Evolutionary conservation across 176 grass and related monocot genomes (phyloP).

Genomic region (Musa acuminata): DNA sequence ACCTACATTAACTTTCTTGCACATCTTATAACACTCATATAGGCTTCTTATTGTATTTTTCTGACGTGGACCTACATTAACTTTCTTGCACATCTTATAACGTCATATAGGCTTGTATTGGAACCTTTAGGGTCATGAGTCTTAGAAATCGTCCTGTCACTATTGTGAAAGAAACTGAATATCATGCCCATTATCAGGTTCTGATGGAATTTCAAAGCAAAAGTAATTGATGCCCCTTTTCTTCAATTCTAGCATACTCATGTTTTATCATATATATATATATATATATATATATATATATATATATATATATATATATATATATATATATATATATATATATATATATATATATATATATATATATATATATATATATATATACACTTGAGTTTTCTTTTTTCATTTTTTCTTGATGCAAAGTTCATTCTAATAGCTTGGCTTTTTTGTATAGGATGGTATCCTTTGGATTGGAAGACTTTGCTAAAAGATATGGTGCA

Average conservation of each 20-base stretch:
- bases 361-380: no score
- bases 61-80: no score
- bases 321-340: no score
- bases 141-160: neutral
- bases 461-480: slow-evolving; percentile 97
- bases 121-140: no score
- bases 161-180: neutral
- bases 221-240: neutral
- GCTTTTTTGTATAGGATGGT: slow-evolving; percentile 58
- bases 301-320: no score
- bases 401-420: neutral
- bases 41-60: no score
- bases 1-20: no score
- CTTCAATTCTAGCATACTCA: neutral
- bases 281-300: no score
- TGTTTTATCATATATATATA: neutral
- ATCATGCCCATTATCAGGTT: neutral
- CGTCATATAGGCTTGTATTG: no score
- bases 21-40: no score
- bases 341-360: no score
- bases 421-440: slow-evolving; percentile 26
- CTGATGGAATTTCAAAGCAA: neutral
- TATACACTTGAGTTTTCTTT: neutral
- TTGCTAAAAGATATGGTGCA: slow-evolving; percentile 64
- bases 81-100: no score